A percentile compares a stretch with the other conserved stretches of the same genome.
phyloP scores from a whole-genome alignment of 2,329 filamentous ascomycete species.

The Fusarium sp. region DNA sequence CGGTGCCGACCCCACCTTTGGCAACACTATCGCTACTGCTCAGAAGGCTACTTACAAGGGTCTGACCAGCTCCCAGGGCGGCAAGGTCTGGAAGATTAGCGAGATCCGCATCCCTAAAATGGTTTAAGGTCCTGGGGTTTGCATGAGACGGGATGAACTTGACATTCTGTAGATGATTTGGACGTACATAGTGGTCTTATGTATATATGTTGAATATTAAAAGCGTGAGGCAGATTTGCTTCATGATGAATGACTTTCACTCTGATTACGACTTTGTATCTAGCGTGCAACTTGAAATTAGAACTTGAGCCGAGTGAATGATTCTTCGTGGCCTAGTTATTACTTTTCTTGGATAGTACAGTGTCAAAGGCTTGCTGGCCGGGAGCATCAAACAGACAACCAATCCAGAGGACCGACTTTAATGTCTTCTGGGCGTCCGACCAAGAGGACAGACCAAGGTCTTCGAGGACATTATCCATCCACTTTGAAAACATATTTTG shows the following conservation, averaged over 20 bases:
- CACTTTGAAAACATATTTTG: not conserved
- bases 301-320: not conserved
- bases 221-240: not conserved
- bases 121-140: not conserved
- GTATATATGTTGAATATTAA: not conserved
- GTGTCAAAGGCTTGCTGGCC: not conserved
- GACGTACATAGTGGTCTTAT: not conserved
- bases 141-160: not conserved
- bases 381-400: constrained; percentile 13
- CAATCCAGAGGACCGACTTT: constrained; percentile 33
- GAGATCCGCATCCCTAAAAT: constrained; percentile 34
- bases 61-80: constrained; percentile 18
- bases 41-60: constrained; percentile 32
- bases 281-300: not conserved
- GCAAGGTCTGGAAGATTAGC: constrained; percentile 35
- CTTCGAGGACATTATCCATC: not conserved
- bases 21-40: constrained; percentile 28
- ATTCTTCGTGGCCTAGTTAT: too few relatives aligned
- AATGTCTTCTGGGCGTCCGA: constrained; percentile 1
- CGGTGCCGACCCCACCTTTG: constrained; percentile 30
- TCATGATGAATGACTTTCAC: not conserved
- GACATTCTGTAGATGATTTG: not conserved
- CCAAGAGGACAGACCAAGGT: constrained; percentile 14
- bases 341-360: not conserved
- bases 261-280: too few relatives aligned